Evolutionary conservation across 2,329 filamentous ascomycete genomes (phyloP), one percentile per base, ranked within the genome.

Genomic region (Cryphonectria japonica): DNA sequence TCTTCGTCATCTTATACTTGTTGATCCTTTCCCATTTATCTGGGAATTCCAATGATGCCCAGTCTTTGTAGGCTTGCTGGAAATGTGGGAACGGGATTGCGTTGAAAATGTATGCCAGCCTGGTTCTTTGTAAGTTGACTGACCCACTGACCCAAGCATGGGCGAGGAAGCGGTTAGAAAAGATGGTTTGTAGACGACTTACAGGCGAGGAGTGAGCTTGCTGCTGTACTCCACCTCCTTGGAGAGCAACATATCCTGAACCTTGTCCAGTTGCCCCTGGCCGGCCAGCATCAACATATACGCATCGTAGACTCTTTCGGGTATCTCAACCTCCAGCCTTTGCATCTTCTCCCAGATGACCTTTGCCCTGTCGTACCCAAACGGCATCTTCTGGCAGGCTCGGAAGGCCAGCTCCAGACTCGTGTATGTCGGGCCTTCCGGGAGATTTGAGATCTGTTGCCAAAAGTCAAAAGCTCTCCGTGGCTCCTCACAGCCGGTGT

Each of bases 391-490:
- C 78, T 97, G 91, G 78, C 94, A 95, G 1, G 91, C 88, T 75
- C 91, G 90, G 75, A 99, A 93, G 2, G 94, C 91, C 46, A 96
- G 91, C 62, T 91, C 89, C 52, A 99, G 86, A 73, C 91, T 95
- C 72, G 89, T 88, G 76, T 96, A 94, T 1, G 91, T 92, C 0
- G 96, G 96, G 0, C 96, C 96, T 80, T 98, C 95, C n/a, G 86
- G 85, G 0, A 91, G 94, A 69, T 89, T 87, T n/a, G 91, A 90
- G 70, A 99, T 94, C 64, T 97, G 89, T 69, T 89, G 85, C 94
- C 95, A 98, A 78, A 94, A 93, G 65, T 91, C 89, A 74, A 97
- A 83, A 1, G 93, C 93, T 69, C 88, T 87, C 41, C 86, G 81
- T 0, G 91, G 85, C 74, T 90, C 85, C 8, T 88, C 92, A 76